Evolutionary conservation across 2,329 filamentous ascomycete genomes (phyloP).

Genomic region (Phyllachora maydis): DNA sequence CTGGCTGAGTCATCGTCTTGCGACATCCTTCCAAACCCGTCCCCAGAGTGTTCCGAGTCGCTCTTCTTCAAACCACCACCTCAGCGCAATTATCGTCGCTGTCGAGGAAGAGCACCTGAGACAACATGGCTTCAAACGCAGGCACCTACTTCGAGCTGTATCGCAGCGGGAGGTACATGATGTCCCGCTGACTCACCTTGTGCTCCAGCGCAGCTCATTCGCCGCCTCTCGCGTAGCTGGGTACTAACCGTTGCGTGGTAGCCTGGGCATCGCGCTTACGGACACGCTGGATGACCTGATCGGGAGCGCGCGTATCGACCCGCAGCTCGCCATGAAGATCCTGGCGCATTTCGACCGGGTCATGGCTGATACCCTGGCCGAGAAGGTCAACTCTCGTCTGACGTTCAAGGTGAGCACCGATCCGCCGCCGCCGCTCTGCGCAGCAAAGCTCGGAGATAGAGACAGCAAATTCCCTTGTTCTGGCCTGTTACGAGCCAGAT

Average conservation of each 20-base stretch:
- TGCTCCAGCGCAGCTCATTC: slow-evolving; percentile 3
- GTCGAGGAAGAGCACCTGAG: too few relatives aligned
- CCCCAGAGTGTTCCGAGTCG: too few relatives aligned
- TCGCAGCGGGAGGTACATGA: slow-evolving; percentile 76
- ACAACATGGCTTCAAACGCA: slow-evolving; percentile 24
- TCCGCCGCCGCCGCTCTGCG: slow-evolving; percentile 5
- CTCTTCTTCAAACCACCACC: too few relatives aligned
- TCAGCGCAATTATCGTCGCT: too few relatives aligned
- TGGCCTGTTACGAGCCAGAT: neutral
- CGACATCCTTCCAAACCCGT: too few relatives aligned
- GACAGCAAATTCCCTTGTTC: neutral
- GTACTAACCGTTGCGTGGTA: slow-evolving; percentile 16
- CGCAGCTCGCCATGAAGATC: slow-evolving; percentile 97
- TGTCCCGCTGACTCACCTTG: slow-evolving; percentile 3
- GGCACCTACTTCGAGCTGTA: slow-evolving; percentile 83
- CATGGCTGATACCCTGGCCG: slow-evolving; percentile 76
- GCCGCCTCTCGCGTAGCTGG: slow-evolving; percentile 3
- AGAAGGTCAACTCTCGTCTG: slow-evolving; percentile 78
- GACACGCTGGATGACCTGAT: slow-evolving; percentile 96
- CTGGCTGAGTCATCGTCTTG: too few relatives aligned
- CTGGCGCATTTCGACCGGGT: slow-evolving; percentile 87
- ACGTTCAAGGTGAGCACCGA: slow-evolving; percentile 98
- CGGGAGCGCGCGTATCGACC: slow-evolving; percentile 84
- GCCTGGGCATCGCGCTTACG: slow-evolving; percentile 80
- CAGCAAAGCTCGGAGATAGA: neutral